A percentile compares a stretch with the other conserved stretches of the same genome.
Evolutionary conservation across 768 basidiomycete genomes (phyloP).

Genomic region (Crucibulum laeve): DNA sequence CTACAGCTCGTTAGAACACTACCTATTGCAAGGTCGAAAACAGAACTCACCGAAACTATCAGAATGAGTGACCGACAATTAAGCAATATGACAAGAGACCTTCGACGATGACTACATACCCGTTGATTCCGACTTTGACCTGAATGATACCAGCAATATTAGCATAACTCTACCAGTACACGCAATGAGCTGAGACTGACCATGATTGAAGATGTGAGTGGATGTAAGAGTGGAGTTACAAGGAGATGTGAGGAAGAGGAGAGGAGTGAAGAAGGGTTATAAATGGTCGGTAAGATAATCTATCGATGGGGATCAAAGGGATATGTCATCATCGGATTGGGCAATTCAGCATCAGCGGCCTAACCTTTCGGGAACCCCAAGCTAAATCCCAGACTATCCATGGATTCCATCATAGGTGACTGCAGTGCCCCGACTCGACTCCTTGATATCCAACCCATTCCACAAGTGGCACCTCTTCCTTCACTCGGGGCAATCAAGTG

Average conservation of each 20-base stretch:
- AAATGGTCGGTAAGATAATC: constrained; percentile 10
- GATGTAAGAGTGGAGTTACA: constrained; percentile 7
- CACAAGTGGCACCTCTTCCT: too few species aligned
- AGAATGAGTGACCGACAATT: constrained; percentile 6
- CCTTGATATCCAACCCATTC: too few species aligned
- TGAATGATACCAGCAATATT: constrained; percentile 8
- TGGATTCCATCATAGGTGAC: too few species aligned
- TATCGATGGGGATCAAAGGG: constrained; percentile 14
- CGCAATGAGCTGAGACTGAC: constrained; percentile 10
- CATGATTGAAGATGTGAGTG: constrained; percentile 13
- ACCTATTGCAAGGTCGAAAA: not conserved
- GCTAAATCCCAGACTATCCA: too few species aligned
- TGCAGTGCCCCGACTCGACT: too few species aligned
- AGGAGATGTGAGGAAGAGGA: constrained; percentile 8
- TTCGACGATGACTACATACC: constrained; percentile 45
- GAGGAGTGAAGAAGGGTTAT: constrained; percentile 3
- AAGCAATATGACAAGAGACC: not conserved
- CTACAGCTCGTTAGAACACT: constrained; percentile 32
- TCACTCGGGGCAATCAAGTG: too few species aligned
- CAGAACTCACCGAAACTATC: constrained; percentile 70
- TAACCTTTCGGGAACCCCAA: too few species aligned
- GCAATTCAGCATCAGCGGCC: too few species aligned
- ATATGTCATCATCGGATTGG: constrained; percentile 5
- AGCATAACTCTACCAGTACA: not conserved
- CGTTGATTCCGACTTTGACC: constrained; percentile 96